Base-by-base conservation (phyloP, 208 protist genomes). In the Zelonia costaricensis region DNA sequence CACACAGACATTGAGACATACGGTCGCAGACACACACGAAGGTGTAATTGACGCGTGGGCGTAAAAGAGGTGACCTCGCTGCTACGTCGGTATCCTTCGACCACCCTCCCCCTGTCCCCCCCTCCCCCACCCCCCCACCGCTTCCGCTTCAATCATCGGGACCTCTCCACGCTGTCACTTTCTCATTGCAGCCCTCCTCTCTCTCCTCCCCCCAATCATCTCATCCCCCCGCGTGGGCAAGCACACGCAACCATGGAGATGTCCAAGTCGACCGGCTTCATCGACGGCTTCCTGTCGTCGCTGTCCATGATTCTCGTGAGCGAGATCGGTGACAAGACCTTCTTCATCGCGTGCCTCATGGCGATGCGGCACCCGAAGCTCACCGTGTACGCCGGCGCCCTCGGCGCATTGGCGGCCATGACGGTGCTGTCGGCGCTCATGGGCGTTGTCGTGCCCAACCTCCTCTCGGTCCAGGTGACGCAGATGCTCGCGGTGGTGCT, bases 271-370 rank as follows among this genome's bases (percentile, higher is more conserved):
- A 52, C 59, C 0, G 58, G 35, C 54, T 10, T 36, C 39, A 4
- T 71, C n/a, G 88, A 96, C 43, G 92, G 86, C 15, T 94, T 97
- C 55, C 22, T 98, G 27, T 84, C 89, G 7, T 86, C 82, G 12
- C 65, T 94, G n/a, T 89, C 86, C 12, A 96, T 97, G 83, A 97
- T 97, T 73, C 23, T 98, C 12, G 90, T 97, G 6, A 93, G 84
- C 54, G 92, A 98, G 71, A 94, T 98, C 35, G 96, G 96, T 13
- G 97, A 98, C 71, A 98, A 98, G 77, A 98, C 97, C 9, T 98
- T 98, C 69, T 98, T 98, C 76, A 98, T 98, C 69, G 97, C 97
- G 0, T 96, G 92, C 58, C 80, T 98, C 16, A 90, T 98, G 82
- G 92, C 97, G 8, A 98, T 98, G 97, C 84, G 88, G 15, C 78